Evolutionary conservation across 345 rosid genomes (phyloP).

Genomic region (Arabidopsis arenosa): DNA sequence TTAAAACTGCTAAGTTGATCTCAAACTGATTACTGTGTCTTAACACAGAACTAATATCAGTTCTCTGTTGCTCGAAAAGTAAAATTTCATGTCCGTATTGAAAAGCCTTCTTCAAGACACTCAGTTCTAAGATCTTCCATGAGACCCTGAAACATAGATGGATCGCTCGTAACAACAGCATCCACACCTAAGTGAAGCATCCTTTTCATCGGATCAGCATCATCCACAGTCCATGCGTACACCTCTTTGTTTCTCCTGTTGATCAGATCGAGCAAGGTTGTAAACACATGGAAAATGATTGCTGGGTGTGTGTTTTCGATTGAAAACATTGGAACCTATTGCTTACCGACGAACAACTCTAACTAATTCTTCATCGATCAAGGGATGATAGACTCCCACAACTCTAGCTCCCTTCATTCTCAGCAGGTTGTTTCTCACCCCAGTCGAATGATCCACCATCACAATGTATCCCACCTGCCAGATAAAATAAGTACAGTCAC

Average conservation of each 20-base stretch:
- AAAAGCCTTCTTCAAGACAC: slow-evolving; percentile 79
- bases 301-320: not conserved
- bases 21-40: not conserved
- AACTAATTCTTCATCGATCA: slow-evolving; percentile 66
- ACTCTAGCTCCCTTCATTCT: slow-evolving; percentile 83
- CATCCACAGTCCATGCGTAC: slow-evolving; percentile 92
- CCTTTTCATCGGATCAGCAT: slow-evolving; percentile 68
- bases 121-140: slow-evolving; percentile 74
- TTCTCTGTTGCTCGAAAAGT: slow-evolving; percentile 1
- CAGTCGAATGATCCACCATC: slow-evolving; percentile 73
- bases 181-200: slow-evolving; percentile 67
- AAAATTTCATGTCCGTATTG: slow-evolving; percentile 41
- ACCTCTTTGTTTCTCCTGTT: slow-evolving; percentile 77
- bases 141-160: slow-evolving; percentile 60
- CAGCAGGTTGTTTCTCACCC: slow-evolving; percentile 60
- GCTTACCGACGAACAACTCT: slow-evolving; percentile 67
- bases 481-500: slow-evolving; percentile 8
- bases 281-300: slow-evolving; percentile 20
- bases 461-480: slow-evolving; percentile 91
- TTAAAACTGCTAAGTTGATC: not conserved
- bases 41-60: not conserved
- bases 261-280: slow-evolving; percentile 13
- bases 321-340: slow-evolving; percentile 2
- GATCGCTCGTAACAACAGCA: slow-evolving; percentile 84
- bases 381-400: slow-evolving; percentile 79